A percentile compares a stretch with the other conserved stretches of the same genome.
phyloP scores from a whole-genome alignment of 805 yeast genomes.

The Candida chauliodis region DNA sequence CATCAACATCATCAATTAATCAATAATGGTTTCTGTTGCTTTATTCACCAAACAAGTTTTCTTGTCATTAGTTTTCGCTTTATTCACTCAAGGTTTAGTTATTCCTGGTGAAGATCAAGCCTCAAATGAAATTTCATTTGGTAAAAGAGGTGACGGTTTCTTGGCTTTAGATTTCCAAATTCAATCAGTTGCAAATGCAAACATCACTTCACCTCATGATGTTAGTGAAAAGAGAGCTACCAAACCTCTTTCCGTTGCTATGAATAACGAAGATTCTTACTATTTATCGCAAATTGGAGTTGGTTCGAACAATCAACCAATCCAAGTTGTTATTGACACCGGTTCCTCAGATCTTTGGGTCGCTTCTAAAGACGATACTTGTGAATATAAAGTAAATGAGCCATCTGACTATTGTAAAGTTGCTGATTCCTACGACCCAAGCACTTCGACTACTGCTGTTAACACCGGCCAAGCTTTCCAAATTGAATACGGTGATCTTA shows the following conservation, averaged over 20 bases:
- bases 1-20: not conserved
- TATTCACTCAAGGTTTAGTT: constrained; percentile 8
- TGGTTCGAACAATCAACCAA: constrained; percentile 26
- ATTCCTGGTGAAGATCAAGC: constrained; percentile 6
- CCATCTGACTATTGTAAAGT: constrained; percentile 20
- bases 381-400: not conserved
- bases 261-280: constrained; percentile 5
- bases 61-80: constrained; percentile 10
- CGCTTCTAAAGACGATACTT: constrained; percentile 12
- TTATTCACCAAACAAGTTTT: constrained; percentile 7
- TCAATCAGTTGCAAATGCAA: constrained; percentile 1
- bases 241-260: constrained; percentile 1
- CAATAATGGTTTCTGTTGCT: constrained; percentile 2
- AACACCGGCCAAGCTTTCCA: constrained; percentile 2
- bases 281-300: constrained; percentile 17
- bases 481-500: constrained; percentile 40
- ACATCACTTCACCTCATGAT: constrained; percentile 4
- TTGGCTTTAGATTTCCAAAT: constrained; percentile 10
- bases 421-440: constrained; percentile 36
- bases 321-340: constrained; percentile 35
- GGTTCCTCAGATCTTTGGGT: constrained; percentile 44
- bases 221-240: constrained; percentile 6
- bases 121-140: constrained; percentile 1
- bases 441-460: constrained; percentile 23
- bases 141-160: constrained; percentile 9